Percentiles rank a stretch among this genome's conserved stretches.
These are phyloP conservation scores for Boletus sp. DNA, from an alignment of 768 basidiomycete species.

Conservation along the genomic window DNA sequence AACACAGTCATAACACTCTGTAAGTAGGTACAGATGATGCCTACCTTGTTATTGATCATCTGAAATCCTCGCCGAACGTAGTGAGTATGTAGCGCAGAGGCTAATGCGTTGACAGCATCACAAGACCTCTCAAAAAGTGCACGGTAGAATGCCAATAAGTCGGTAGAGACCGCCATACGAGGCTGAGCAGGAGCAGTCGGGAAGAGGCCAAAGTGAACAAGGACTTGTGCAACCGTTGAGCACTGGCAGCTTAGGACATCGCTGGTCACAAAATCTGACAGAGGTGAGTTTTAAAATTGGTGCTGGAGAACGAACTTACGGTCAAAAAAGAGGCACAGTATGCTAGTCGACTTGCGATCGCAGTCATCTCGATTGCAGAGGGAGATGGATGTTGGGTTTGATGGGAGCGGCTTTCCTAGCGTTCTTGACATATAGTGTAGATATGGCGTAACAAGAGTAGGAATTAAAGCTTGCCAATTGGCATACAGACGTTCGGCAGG, in stretches of 20 bases:
- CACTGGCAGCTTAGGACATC: neutral
- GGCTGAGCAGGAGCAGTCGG: slow-evolving; percentile 7
- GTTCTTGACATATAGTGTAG: neutral
- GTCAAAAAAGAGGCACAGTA: neutral
- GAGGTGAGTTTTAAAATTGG: no score
- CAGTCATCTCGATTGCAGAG: neutral
- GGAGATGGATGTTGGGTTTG: neutral
- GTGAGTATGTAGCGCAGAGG: neutral
- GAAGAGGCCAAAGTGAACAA: neutral
- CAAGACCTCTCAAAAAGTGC: slow-evolving; percentile 38
- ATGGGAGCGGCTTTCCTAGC: neutral
- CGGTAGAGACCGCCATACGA: slow-evolving; percentile 21
- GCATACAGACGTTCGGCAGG: no score
- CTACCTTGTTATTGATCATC: neutral
- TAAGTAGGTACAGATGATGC: no score
- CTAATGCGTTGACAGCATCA: slow-evolving; percentile 22
- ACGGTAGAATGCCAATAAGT: slow-evolving; percentile 34
- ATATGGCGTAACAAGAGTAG: neutral
- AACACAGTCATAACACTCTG: no score
- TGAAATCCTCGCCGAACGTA: slow-evolving; percentile 15
- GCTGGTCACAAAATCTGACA: no score
- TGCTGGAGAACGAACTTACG: neutral
- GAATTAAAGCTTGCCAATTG: neutral
- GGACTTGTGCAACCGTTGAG: neutral
- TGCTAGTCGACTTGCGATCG: neutral